phyloP scores from a whole-genome alignment of 352 stramenopile species.

The Pilasporangium apinafurcum region DNA sequence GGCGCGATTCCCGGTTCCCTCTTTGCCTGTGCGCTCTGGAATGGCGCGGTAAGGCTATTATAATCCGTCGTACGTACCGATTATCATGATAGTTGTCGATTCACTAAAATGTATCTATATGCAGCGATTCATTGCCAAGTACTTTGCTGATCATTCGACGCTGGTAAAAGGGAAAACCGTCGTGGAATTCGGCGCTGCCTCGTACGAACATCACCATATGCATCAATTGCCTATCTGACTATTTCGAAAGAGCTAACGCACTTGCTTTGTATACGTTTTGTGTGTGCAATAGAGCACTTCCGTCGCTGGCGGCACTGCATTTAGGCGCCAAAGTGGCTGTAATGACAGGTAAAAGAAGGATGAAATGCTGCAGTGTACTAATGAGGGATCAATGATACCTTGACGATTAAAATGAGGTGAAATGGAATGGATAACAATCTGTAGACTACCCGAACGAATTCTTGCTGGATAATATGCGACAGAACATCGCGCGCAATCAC shows the following conservation, averaged over 20 bases:
- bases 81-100: too few species aligned
- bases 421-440: not conserved
- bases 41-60: slow-evolving; percentile 21
- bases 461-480: slow-evolving; percentile 33
- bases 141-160: slow-evolving; percentile 27
- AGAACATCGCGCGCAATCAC: slow-evolving; percentile 33
- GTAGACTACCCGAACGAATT: slow-evolving; percentile 44
- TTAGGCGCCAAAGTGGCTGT: slow-evolving; percentile 23
- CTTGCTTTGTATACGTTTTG: too few species aligned
- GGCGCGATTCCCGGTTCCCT: slow-evolving; percentile 38
- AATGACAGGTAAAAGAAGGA: slow-evolving; percentile 55
- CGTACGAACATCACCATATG: too few species aligned
- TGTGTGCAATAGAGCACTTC: slow-evolving; percentile 42
- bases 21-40: slow-evolving; percentile 43
- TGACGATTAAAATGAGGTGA: too few species aligned
- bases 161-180: slow-evolving; percentile 18
- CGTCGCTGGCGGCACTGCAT: slow-evolving; percentile 40
- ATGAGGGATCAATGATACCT: too few species aligned
- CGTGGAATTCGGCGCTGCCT: slow-evolving; percentile 47
- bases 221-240: too few species aligned
- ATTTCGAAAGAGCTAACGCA: too few species aligned
- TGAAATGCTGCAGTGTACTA: too few species aligned
- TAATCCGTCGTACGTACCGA: not conserved
- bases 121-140: slow-evolving; percentile 34
- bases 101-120: not conserved